Base-by-base conservation (phyloP, 2,329 filamentous ascomycete genomes). In the Scolecobasidium constrictum region DNA sequence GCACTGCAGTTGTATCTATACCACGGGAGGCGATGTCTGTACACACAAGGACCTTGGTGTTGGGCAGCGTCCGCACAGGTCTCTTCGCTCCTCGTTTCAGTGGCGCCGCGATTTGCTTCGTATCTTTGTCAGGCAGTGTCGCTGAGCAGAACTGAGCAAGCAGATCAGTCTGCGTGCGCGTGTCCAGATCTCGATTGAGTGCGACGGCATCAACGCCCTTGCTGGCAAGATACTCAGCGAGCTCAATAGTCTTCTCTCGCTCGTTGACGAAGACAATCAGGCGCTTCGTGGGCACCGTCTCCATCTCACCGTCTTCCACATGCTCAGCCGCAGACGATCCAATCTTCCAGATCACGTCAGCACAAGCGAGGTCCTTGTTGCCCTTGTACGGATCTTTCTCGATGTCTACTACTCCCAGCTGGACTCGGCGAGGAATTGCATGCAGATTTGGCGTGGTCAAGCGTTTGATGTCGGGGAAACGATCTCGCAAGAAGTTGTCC, bases 221-320 rank as follows among this genome's bases (percentile, higher is more conserved):
- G 40, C 75, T 75, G 11, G 69, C 67, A 1, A 98, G 77, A 58
- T 84, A 98, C 1, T 79, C 66, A 11, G 88, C 81, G 1, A 98
- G 72, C 55, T 88, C 78, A 45, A 83, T 75, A 0, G 90, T 86
- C 56, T 85, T 86, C 56, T 94, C 87, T 26, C 92, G 83, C 68
- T 96, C 87, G 61, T 96, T 96, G 59, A 96, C 90, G 55, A 96
- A 96, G 3, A 96, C 87, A 45, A 96, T 77, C 53, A 98, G 83
- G 48, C 86, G 83, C 59, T 92, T 92, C 34, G 22, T 43, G n/a
- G 23, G 37, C 13, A 22, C 18, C n/a, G 22, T 38, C 6, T 43
- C 39, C 5, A 57, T 56, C 3, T 42, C 47, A 4, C 35, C 42
- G 15, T 56, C 52, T 36, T 55, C 19, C 64, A 81, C 76, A 48